Conservation (phyloP, 2,329 filamentous ascomycete species). For the Trichoderma atrobrunneum region DNA sequence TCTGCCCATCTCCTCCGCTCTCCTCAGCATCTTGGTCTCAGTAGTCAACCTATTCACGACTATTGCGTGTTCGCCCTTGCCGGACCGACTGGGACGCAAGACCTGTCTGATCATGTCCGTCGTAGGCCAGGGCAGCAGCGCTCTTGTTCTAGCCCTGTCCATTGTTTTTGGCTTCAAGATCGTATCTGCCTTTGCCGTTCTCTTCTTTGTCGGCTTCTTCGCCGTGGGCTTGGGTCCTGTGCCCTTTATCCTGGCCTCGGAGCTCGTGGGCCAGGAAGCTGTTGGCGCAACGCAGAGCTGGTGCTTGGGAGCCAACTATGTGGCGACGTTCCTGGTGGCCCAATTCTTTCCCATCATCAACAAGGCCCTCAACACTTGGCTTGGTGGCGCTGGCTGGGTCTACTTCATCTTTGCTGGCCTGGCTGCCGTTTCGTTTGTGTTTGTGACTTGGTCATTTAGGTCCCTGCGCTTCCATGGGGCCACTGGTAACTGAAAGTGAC, state of each 20-base stretch:
- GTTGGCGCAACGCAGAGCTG: slow-evolving; percentile 90
- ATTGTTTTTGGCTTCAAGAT: slow-evolving; percentile 71
- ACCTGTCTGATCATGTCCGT: slow-evolving; percentile 79
- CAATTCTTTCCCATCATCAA: slow-evolving; percentile 94
- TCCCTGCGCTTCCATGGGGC: slow-evolving; percentile 18
- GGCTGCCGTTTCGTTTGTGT: slow-evolving; percentile 65
- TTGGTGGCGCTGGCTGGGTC: slow-evolving; percentile 73
- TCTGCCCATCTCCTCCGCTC: slow-evolving; percentile 74
- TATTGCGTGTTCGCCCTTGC: slow-evolving; percentile 74
- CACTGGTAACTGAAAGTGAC: slow-evolving; percentile 17
- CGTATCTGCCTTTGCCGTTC: slow-evolving; percentile 75
- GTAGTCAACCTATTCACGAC: slow-evolving; percentile 84
- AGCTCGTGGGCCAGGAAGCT: slow-evolving; percentile 85
- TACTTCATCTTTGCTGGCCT: slow-evolving; percentile 88
- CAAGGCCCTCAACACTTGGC: slow-evolving; percentile 59
- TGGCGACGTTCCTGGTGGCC: slow-evolving; percentile 86
- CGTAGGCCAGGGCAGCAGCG: slow-evolving; percentile 76
- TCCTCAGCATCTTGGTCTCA: slow-evolving; percentile 85
- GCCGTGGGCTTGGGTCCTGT: slow-evolving; percentile 89
- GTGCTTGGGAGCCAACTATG: slow-evolving; percentile 82
- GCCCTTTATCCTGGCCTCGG: slow-evolving; percentile 89
- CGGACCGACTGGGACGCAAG: slow-evolving; percentile 86
- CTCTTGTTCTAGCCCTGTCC: slow-evolving; percentile 73
- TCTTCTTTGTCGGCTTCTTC: slow-evolving; percentile 86
- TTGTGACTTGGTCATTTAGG: slow-evolving; percentile 53